phyloP scores from a whole-genome alignment of 1,284 basidiomycete genomes.

The Pascua sp. region DNA sequence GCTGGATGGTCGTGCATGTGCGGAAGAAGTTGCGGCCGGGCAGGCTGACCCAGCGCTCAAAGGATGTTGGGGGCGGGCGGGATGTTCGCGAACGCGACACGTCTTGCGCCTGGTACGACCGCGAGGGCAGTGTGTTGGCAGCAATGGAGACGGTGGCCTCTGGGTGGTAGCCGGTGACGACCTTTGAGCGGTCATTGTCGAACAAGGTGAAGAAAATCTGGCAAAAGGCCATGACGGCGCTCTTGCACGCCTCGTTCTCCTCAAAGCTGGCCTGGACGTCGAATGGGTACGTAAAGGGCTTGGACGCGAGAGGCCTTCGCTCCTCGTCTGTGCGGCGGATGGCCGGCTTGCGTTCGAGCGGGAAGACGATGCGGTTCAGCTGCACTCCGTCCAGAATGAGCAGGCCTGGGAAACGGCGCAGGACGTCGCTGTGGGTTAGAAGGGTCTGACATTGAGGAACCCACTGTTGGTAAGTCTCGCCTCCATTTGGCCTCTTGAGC shows the following conservation, averaged over 20 bases:
- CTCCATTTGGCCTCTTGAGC: slow-evolving; percentile 29
- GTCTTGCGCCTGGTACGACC: slow-evolving; percentile 40
- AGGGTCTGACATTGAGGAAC: neutral
- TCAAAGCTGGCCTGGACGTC: slow-evolving; percentile 35
- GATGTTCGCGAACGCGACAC: slow-evolving; percentile 52
- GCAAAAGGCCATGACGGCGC: slow-evolving; percentile 50
- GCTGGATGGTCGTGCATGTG: slow-evolving; percentile 60
- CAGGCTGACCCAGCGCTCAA: slow-evolving; percentile 61
- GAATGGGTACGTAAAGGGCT: slow-evolving; percentile 41
- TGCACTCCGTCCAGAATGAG: slow-evolving; percentile 44
- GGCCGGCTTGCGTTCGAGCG: slow-evolving; percentile 39
- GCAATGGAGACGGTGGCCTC: slow-evolving; percentile 84
- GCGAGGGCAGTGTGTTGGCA: slow-evolving; percentile 75
- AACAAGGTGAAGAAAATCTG: slow-evolving; percentile 73
- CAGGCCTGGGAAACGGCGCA: slow-evolving; percentile 46
- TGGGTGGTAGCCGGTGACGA: slow-evolving; percentile 74
- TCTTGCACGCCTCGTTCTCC: slow-evolving; percentile 35
- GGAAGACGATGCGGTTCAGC: slow-evolving; percentile 54
- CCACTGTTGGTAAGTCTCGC: slow-evolving; percentile 39
- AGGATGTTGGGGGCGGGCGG: slow-evolving; percentile 73
- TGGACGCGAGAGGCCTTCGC: slow-evolving; percentile 25
- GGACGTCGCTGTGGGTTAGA: slow-evolving; percentile 35
- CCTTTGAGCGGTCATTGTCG: slow-evolving; percentile 67
- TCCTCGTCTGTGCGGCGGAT: slow-evolving; percentile 29
- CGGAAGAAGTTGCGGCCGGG: slow-evolving; percentile 75